Evolutionary conservation across 2,329 filamentous ascomycete species (phyloP).

Genomic region (Colletotrichum sp.): DNA sequence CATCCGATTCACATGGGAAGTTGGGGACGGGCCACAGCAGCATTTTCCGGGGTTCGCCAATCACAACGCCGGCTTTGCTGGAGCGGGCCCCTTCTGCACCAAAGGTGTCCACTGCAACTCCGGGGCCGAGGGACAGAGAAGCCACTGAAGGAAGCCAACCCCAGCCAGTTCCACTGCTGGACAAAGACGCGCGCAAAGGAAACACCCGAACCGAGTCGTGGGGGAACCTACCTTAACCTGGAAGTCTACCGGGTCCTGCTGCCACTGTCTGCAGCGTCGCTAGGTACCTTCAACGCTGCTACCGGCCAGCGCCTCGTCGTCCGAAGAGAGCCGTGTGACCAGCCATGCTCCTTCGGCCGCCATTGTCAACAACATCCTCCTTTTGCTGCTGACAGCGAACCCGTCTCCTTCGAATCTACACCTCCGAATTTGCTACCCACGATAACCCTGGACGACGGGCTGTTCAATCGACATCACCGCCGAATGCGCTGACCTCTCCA

Average conservation of each 20-base stretch:
- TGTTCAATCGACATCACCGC: not conserved
- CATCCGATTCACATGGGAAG: conserved; percentile 19
- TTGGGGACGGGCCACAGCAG: not conserved
- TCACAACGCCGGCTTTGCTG: not conserved
- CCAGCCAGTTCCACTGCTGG: not conserved
- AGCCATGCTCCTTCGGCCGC: not conserved
- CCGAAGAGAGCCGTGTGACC: conserved; percentile 14
- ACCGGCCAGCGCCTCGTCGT: conserved; percentile 10
- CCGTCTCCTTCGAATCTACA: not conserved
- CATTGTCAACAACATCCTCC: not conserved
- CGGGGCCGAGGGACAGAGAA: conserved; percentile 19
- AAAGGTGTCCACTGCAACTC: conserved; percentile 6
- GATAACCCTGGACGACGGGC: not conserved
- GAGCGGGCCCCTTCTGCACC: not conserved
- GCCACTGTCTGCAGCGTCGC: not conserved
- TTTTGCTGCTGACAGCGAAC: not conserved
- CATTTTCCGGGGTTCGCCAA: conserved; percentile 21
- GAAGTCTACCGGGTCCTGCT: not conserved
- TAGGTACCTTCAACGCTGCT: not conserved
- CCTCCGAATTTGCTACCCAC: not conserved
- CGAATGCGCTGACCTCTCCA: conserved; percentile 1
- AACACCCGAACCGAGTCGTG: conserved; percentile 3
- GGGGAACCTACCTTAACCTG: not conserved
- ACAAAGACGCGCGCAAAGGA: not conserved
- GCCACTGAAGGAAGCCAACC: not conserved